A percentile compares a stretch with the other conserved stretches of the same genome.
Evolutionary conservation across 306 rosid species (phyloP).

Genomic region (Cucurbita ficifolia): DNA sequence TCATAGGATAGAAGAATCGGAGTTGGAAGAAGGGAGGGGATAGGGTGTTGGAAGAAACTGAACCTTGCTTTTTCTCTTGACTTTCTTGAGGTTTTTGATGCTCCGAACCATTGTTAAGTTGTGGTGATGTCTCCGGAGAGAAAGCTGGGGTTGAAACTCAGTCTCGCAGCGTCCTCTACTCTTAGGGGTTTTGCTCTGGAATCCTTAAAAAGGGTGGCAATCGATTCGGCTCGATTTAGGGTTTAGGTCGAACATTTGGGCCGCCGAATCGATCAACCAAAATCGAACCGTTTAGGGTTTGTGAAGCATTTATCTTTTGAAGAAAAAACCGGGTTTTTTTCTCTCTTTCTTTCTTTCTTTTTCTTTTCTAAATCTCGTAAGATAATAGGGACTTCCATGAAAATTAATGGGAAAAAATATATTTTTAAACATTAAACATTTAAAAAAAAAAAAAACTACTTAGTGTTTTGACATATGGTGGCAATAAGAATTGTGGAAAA

Average conservation of each 20-base stretch:
- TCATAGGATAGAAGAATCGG: not conserved
- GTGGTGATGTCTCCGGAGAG: not conserved
- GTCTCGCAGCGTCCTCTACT: not conserved
- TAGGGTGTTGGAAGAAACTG: not conserved
- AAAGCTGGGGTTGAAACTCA: not conserved
- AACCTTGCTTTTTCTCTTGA: conserved; percentile 70
- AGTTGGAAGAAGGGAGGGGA: not conserved
- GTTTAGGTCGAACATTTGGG: not conserved
- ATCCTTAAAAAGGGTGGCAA: not conserved
- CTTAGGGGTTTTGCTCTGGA: not conserved
- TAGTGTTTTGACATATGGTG: no score
- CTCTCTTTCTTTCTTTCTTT: no score
- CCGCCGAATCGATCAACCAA: no score
- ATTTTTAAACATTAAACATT: no score
- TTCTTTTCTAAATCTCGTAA: no score
- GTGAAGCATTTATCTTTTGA: no score
- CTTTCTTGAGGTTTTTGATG: conserved; percentile 55
- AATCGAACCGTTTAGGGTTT: not conserved
- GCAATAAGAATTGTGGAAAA: no score
- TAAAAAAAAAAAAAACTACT: no score
- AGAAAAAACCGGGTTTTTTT: no score
- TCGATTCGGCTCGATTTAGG: not conserved
- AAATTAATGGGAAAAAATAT: no score
- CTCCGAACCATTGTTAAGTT: conserved; percentile 42
- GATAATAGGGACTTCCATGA: no score